Evolutionary conservation across 2,329 filamentous ascomycete genomes (phyloP).

Genomic region (Peltaster fructicola): DNA sequence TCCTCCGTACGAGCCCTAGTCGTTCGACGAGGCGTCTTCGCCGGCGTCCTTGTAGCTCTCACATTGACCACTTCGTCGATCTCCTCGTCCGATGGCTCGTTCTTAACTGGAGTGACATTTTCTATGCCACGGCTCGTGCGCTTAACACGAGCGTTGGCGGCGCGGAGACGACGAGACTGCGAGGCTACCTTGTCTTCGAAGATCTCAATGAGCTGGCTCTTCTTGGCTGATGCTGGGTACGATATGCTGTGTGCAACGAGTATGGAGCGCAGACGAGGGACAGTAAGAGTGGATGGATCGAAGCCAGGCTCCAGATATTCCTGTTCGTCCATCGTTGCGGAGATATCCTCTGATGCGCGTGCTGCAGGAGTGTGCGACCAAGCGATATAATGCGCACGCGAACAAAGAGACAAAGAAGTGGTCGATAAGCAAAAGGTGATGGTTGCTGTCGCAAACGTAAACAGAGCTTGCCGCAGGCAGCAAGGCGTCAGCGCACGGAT

Average conservation of each 20-base stretch:
- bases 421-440: no score
- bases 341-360: no score
- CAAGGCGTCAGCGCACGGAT: no score
- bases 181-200: constrained; percentile 66
- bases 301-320: constrained; percentile 80
- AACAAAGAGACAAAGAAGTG: no score
- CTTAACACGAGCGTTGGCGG: constrained; percentile 59
- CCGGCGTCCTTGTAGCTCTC: constrained; percentile 11
- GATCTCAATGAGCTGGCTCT: constrained; percentile 67
- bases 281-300: constrained; percentile 65
- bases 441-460: no score
- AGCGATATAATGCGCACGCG: no score
- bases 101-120: constrained; percentile 39
- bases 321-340: constrained; percentile 35
- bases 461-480: no score
- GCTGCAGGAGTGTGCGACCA: no score
- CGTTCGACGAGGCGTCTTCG: constrained; percentile 7
- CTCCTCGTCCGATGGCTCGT: constrained; percentile 44
- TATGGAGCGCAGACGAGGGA: constrained; percentile 78
- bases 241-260: constrained; percentile 73
- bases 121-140: constrained; percentile 75
- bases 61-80: constrained; percentile 21
- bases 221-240: constrained; percentile 83
- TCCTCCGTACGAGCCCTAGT: constrained; percentile 22
- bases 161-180: constrained; percentile 58